Evolutionary conservation across 208 protist genomes (phyloP), one percentile per base, ranked within the genome.

Genomic region (Acanthamoeba sp.): DNA sequence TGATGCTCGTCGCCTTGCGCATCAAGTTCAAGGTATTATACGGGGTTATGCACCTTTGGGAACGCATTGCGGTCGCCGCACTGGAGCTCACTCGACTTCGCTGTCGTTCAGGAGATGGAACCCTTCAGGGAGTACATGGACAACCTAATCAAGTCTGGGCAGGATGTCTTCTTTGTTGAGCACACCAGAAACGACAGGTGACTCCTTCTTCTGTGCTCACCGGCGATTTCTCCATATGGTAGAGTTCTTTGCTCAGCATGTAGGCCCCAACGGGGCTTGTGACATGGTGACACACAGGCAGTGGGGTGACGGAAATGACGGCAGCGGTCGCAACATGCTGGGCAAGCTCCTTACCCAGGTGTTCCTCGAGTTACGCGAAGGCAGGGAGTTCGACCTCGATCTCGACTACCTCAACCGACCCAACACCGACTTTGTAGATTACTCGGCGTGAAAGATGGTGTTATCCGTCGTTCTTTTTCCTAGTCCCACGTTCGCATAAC

Each of bases 321-420:
- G 71, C 36, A 80, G 71, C 20, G 71, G 71, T 38, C 20, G 3
- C 20, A 80, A 80, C 71, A 80, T 80, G 71, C 38, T 80, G 71
- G 71, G 71, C 71, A 80, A 80, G 71, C 71, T 80, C 36, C 45
- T 80, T 38, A 80, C 71, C 36, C 71, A 80, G 38, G 71, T 80
- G 16, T 80, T 80, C 71, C 71, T 80, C 36, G 71, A 80, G 38
- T 38, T 80, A 38, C 71, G 71, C 36, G 71, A 40, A 20, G 71
- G 71, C 71, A 40, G 71, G 24, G 71, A 80, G 38, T 80, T 80
- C n/a, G 36, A 40, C 20, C 71, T 80, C 71, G 71, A 80, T 38
- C 12, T 45, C 22, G 71, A 80, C 36, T 80, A 18, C 71, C 71
- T 80, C 22, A 20, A n/a, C 16, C 12, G 38, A 48, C 71, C 71